A percentile compares a stretch with the other conserved stretches of the same genome.
phyloP scores from a whole-genome alignment of 805 yeast genomes.

The Yarrowia sp. region DNA sequence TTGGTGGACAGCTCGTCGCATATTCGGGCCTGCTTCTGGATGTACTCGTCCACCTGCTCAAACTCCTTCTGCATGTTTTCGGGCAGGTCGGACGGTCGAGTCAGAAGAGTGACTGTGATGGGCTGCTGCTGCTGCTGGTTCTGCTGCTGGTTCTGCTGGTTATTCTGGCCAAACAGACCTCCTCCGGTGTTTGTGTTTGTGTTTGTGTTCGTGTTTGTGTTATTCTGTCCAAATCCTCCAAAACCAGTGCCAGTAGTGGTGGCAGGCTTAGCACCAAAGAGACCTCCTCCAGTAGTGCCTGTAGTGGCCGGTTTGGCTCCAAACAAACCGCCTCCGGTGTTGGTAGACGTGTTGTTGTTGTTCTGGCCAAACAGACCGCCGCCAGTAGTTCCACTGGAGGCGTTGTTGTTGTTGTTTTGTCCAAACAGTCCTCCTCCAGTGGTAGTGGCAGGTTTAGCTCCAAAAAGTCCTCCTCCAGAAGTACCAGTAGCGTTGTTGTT shows the following conservation, averaged over 20 bases:
- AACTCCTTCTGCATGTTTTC: slow-evolving; percentile 60
- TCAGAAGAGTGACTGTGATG: slow-evolving; percentile 59
- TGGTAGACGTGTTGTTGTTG: slow-evolving; percentile 6
- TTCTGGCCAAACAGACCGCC: slow-evolving; percentile 41
- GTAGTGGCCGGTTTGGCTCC: slow-evolving; percentile 43
- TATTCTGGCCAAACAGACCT: slow-evolving; percentile 26
- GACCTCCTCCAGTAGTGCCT: slow-evolving; percentile 40
- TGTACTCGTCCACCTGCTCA: slow-evolving; percentile 63
- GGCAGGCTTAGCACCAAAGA: slow-evolving; percentile 44
- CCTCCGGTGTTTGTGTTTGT: slow-evolving; percentile 26
- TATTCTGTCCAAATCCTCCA: slow-evolving; percentile 39
- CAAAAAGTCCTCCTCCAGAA: slow-evolving; percentile 10
- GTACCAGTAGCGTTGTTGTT: slow-evolving; percentile 38
- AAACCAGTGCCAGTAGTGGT: slow-evolving; percentile 18
- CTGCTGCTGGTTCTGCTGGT: slow-evolving; percentile 40
- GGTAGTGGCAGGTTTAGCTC: slow-evolving; percentile 3
- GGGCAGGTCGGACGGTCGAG: slow-evolving; percentile 66
- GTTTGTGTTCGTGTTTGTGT: slow-evolving; percentile 28
- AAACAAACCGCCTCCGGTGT: slow-evolving; percentile 46
- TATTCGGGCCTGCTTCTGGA: slow-evolving; percentile 59
- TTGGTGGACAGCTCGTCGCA: slow-evolving; percentile 59
- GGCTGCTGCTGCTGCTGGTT: slow-evolving; percentile 43
- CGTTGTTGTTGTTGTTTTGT: slow-evolving; percentile 40
- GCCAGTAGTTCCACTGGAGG: slow-evolving; percentile 37
- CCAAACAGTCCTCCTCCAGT: slow-evolving; percentile 42